phyloP scores from a whole-genome alignment of 768 basidiomycete genomes.

The Tricholoma saponaceum region DNA sequence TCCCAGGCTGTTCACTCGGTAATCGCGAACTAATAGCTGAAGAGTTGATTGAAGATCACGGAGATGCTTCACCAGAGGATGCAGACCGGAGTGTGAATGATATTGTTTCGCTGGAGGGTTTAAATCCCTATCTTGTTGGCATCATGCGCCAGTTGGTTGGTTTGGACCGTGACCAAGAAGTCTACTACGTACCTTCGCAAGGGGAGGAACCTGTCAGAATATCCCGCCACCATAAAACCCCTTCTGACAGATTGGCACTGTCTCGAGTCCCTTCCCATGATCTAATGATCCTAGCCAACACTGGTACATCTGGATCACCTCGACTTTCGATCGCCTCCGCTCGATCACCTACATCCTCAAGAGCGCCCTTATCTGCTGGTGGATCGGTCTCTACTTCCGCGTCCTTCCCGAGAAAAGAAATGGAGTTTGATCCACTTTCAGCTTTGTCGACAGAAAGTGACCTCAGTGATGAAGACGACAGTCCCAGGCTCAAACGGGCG shows the following conservation, averaged over 20 bases:
- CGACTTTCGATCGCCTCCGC: constrained; percentile 17
- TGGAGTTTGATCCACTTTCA: constrained; percentile 19
- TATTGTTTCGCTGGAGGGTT: constrained; percentile 42
- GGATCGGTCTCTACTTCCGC: constrained; percentile 27
- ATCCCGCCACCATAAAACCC: constrained; percentile 14
- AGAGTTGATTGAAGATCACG: constrained; percentile 58
- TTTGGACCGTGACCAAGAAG: constrained; percentile 60
- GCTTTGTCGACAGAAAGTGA: constrained; percentile 22
- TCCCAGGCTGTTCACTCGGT: constrained; percentile 64
- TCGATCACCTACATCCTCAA: constrained; percentile 21
- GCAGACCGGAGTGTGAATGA: constrained; percentile 41
- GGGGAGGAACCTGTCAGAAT: constrained; percentile 34
- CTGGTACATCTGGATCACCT: constrained; percentile 22
- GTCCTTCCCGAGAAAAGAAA: constrained; percentile 15
- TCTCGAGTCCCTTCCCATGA: constrained; percentile 10
- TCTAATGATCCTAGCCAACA: constrained; percentile 9
- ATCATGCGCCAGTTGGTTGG: constrained; percentile 59
- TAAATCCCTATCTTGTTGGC: constrained; percentile 51
- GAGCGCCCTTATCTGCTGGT: constrained; percentile 21
- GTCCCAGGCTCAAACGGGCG: constrained; percentile 21
- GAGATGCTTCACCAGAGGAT: constrained; percentile 50
- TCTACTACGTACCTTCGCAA: constrained; percentile 55
- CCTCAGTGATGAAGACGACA: constrained; percentile 23
- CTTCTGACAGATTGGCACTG: constrained; percentile 15
- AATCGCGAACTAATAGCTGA: constrained; percentile 54